Evolutionary conservation across 2,329 filamentous ascomycete species (phyloP).

Genomic region (Parafenestella ontariensis): DNA sequence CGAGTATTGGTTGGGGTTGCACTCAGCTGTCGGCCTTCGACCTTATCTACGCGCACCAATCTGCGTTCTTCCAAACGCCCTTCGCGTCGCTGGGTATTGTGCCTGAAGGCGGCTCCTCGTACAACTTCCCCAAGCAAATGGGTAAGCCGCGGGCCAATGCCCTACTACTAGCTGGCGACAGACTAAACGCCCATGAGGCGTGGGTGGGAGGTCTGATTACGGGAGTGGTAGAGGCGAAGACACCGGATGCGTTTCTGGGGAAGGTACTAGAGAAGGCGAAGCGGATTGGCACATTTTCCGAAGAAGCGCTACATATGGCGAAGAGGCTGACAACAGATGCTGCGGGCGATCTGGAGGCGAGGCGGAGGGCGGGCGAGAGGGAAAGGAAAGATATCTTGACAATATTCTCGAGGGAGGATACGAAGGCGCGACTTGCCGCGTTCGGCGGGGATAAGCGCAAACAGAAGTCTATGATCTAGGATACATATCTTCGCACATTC

Average conservation of each 20-base stretch:
- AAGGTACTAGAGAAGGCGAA: conserved; percentile 21
- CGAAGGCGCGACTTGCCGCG: conserved; percentile 16
- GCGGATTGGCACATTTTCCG: conserved; percentile 18
- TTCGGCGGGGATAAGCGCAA: conserved; percentile 18
- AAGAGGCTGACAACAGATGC: conserved; percentile 19
- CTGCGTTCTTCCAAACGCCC: conserved; percentile 29
- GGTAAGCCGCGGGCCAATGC: conserved; percentile 21
- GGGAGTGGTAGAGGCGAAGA: conserved; percentile 14
- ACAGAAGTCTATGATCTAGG: conserved; percentile 14
- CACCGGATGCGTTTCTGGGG: conserved; percentile 12
- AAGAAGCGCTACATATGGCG: conserved; percentile 19
- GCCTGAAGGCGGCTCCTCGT: conserved; percentile 25
- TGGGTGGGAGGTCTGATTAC: conserved; percentile 24
- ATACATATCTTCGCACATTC: background rate
- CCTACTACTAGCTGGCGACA: conserved; percentile 23
- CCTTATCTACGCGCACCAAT: conserved; percentile 23
- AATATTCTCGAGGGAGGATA: conserved; percentile 15
- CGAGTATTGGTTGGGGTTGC: conserved; percentile 29
- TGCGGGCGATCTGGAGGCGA: conserved; percentile 11
- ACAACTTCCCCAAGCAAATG: conserved; percentile 25
- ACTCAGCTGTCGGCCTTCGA: conserved; percentile 26
- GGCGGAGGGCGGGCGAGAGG: conserved; percentile 18
- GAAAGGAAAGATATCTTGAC: conserved; percentile 23
- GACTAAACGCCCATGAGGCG: conserved; percentile 21
- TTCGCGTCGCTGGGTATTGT: conserved; percentile 25